Base-by-base conservation (phyloP, 208 protist genomes). In the Strigomonas culicis region DNA sequence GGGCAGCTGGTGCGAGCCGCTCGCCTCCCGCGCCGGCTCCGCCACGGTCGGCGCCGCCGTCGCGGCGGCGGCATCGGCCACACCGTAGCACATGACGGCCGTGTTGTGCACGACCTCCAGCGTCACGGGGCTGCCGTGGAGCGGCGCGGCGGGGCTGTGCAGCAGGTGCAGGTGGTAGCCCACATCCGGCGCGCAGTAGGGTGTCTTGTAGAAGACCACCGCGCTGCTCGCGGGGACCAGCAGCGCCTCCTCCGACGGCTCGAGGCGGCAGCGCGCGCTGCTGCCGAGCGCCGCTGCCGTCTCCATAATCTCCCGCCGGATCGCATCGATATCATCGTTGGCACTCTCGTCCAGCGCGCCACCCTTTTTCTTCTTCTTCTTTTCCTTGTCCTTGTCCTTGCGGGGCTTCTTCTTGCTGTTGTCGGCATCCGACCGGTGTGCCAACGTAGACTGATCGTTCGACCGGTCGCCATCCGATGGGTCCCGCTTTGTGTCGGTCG, bases 61-160 rank as follows among this genome's bases (percentile, higher is more conserved):
- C 70, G 19, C 10, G 39, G 25, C 34, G n/a, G 59, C 63, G 8
- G 31, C 1, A 15, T 41, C n/a, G 32, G 66, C 51, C 66, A 66
- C 65, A 21, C 66, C 63, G 74, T 92, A 86, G 27, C 77, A 79
- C n/a, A 94, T 53, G 30, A 94, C 70, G 36, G 76, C 59, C 66
- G 83, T 76, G 62, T 62, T 86, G 69, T 79, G 75, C 32, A 95
- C 87, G 43, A 78, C 86, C 57, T 95, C 90, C 28, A 95, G 75
- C 36, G 68, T 74, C 15, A 93, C 75, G 25, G 90, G 90, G 22
- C 74, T 79, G 25, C 90, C 82, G 65, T 75, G 77, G 1, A 92
- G 75, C 21, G 82, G 76, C 4, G 82, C 70, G 39, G 65, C 44
- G 4, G 51, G 72, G n/a, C 51, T 64, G 62, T 85, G 84, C 41